A percentile compares a stretch with the other conserved stretches of the same genome.
These are phyloP conservation scores for Blastobotrys illinoisensis DNA, from an alignment of 1,139 yeast species.

Conservation along the genomic window DNA sequence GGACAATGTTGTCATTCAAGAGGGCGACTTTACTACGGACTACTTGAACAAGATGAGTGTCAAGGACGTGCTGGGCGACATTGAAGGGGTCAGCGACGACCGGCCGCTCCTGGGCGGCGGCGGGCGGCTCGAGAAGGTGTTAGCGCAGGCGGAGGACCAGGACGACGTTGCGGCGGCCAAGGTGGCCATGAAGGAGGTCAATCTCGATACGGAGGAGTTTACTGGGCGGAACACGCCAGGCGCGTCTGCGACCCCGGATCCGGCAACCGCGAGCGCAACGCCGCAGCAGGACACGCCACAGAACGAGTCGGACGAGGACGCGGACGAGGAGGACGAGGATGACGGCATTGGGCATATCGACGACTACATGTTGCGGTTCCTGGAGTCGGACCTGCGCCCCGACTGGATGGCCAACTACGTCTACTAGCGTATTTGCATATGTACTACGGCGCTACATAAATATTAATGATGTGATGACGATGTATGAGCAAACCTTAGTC, in stretches of 20 bases:
- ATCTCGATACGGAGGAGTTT: constrained; percentile 80
- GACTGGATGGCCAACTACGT: neutral
- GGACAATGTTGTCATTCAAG: constrained; percentile 94
- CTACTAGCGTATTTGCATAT: neutral
- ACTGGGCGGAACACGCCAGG: constrained; percentile 37
- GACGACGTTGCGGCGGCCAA: constrained; percentile 93
- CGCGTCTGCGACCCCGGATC: constrained; percentile 11
- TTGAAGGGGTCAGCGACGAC: constrained; percentile 33
- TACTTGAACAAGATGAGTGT: constrained; percentile 87
- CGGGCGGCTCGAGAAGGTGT: constrained; percentile 47
- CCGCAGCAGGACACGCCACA: constrained; percentile 9
- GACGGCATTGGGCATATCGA: constrained; percentile 87
- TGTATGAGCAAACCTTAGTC: neutral
- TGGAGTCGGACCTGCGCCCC: constrained; percentile 40
- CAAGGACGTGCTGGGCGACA: constrained; percentile 75
- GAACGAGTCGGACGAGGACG: constrained; percentile 13
- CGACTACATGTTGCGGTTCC: constrained; percentile 90
- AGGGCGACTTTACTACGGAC: constrained; percentile 97
- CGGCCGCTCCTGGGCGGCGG: constrained; percentile 32
- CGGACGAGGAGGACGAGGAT: constrained; percentile 48
- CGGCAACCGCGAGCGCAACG: constrained; percentile 15
- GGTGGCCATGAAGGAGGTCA: constrained; percentile 83
- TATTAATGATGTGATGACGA: neutral
- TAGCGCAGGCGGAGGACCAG: constrained; percentile 94
- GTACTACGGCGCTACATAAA: neutral